Conservation (phyloP, 176 grass and related monocot genomes). For the Leersia perrieri region DNA sequence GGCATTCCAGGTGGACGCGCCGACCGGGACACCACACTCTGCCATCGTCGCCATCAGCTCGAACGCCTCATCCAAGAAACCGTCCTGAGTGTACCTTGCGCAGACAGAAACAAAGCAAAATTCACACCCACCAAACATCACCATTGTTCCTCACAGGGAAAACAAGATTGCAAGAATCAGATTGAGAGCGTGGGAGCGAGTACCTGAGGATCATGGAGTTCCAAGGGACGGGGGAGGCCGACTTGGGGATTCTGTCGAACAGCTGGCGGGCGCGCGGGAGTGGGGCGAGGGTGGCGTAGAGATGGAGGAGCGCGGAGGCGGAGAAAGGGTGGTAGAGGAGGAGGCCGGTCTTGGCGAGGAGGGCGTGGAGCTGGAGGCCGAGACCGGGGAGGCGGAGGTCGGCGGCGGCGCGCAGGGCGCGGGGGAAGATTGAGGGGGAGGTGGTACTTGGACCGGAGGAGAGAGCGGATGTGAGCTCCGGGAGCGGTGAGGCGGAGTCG, state of each 20-base stretch:
- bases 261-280: constrained; percentile 26
- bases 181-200: not conserved
- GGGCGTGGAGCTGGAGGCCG: constrained; percentile 47
- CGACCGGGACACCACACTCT: constrained; percentile 29
- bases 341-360: constrained; percentile 35
- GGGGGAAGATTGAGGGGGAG: constrained; percentile 39
- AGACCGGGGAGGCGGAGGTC: constrained; percentile 27
- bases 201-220: constrained; percentile 50
- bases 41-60: constrained; percentile 42
- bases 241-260: constrained; percentile 46
- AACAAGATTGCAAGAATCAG: not conserved
- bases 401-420: constrained; percentile 35
- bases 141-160: too few relatives aligned
- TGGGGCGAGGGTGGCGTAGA: constrained; percentile 33
- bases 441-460: not conserved
- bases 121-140: too few relatives aligned
- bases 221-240: constrained; percentile 29
- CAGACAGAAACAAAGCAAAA: not conserved
- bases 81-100: constrained; percentile 40
- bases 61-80: constrained; percentile 42
- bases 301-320: constrained; percentile 35
- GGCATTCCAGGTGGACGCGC: constrained; percentile 47
- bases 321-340: constrained; percentile 35
- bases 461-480: constrained; percentile 20
- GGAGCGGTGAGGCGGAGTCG: not conserved